A percentile compares a stretch with the other conserved stretches of the same genome.
Conservation (phyloP, 2,329 filamentous ascomycete species). For the Cercospora brassicicola region DNA sequence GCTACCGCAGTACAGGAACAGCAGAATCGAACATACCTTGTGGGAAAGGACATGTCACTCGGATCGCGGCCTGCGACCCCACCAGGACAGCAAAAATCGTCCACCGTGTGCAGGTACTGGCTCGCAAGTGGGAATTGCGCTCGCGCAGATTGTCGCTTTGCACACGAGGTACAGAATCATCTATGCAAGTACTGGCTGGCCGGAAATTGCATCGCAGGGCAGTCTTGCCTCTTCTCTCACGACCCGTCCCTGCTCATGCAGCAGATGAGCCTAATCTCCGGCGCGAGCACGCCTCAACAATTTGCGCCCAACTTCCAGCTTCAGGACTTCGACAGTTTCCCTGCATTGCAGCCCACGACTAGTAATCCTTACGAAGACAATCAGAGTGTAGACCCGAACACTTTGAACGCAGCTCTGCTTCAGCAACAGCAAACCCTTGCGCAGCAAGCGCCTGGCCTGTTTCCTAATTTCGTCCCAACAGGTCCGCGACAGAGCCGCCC, state of each 20-base stretch:
- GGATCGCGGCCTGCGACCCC: slow-evolving; percentile 73
- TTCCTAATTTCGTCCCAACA: slow-evolving; percentile 58
- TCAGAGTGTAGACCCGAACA: slow-evolving; percentile 39
- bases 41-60: slow-evolving; percentile 85
- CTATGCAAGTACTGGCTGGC: slow-evolving; percentile 99
- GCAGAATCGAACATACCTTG: slow-evolving; percentile 63
- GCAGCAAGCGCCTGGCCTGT: slow-evolving; percentile 63
- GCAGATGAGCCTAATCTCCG: slow-evolving; percentile 69
- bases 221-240: slow-evolving; percentile 95
- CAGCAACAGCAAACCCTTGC: slow-evolving; percentile 46
- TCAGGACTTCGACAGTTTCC: slow-evolving; percentile 82
- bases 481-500: slow-evolving; percentile 57
- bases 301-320: slow-evolving; percentile 71
- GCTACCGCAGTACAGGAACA: slow-evolving; percentile 35
- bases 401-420: slow-evolving; percentile 47
- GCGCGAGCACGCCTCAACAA: slow-evolving; percentile 62
- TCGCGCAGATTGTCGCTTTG: slow-evolving; percentile 93
- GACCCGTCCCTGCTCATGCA: slow-evolving; percentile 85
- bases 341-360: slow-evolving; percentile 60
- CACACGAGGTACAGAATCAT: slow-evolving; percentile 91
- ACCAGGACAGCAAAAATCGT: slow-evolving; percentile 72
- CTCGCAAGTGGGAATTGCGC: slow-evolving; percentile 93
- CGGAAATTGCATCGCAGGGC: slow-evolving; percentile 90
- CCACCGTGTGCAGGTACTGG: slow-evolving; percentile 96
- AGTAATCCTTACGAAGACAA: slow-evolving; percentile 48